These are phyloP conservation scores for Pyrenochaeta sp. DNA, from an alignment of 2,329 filamentous ascomycete species.

Conservation along the genomic window DNA sequence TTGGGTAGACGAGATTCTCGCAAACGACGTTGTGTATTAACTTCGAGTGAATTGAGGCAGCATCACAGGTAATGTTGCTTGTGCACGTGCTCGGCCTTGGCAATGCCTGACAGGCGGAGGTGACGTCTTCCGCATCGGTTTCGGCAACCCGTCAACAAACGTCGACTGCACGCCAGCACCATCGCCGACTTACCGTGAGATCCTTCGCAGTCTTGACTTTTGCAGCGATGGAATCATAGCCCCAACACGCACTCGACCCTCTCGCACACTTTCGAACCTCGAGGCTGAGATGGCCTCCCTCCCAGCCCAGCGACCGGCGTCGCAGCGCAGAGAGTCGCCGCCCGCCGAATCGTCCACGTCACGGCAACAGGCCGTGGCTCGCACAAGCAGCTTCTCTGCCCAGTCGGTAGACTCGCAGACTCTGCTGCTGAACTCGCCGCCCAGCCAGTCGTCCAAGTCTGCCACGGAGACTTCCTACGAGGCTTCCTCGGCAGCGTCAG, in stretches of 20 bases:
- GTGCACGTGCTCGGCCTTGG: conserved; percentile 23
- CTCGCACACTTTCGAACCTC: background rate
- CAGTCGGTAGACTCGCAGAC: conserved; percentile 57
- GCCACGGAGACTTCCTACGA: conserved; percentile 21
- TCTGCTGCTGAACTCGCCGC: conserved; percentile 51
- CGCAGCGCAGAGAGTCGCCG: conserved; percentile 43
- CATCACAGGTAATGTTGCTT: background rate
- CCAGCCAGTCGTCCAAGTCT: conserved; percentile 18
- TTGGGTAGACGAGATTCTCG: too few relatives aligned
- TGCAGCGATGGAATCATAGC: too few relatives aligned
- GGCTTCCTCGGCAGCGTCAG: conserved; percentile 20
- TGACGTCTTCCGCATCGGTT: conserved; percentile 27
- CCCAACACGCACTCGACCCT: background rate
- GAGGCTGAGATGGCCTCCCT: conserved; percentile 50
- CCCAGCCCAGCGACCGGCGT: conserved; percentile 46
- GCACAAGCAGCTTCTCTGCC: conserved; percentile 47
- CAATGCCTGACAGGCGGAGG: conserved; percentile 11
- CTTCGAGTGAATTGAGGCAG: too few relatives aligned
- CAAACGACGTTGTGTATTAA: too few relatives aligned
- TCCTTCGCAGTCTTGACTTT: too few relatives aligned
- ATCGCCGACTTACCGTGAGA: too few relatives aligned
- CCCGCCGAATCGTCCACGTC: conserved; percentile 23
- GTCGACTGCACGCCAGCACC: conserved; percentile 12
- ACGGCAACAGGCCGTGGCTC: conserved; percentile 27
- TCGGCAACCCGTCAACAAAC: conserved; percentile 29